Conservation (phyloP, 2,329 filamentous ascomycete genomes). For the Tetracladium maxilliforme region DNA sequence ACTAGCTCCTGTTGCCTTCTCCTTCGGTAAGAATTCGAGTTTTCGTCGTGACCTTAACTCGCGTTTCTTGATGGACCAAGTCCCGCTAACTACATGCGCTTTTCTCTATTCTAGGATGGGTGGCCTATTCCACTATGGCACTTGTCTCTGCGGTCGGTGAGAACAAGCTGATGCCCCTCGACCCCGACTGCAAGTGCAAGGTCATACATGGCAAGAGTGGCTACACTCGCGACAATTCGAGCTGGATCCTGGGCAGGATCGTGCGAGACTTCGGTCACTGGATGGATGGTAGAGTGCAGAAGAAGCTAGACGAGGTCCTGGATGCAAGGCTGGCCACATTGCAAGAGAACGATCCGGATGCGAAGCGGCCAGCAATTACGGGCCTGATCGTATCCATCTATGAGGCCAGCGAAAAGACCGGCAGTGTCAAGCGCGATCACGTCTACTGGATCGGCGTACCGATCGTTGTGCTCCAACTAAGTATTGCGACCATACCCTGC, state of each 20-base stretch:
- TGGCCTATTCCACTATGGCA: slow-evolving; percentile 9
- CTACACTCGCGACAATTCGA: slow-evolving; percentile 19
- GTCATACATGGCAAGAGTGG: slow-evolving; percentile 21
- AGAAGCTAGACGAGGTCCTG: slow-evolving; percentile 5
- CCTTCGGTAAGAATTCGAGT: slow-evolving; percentile 10
- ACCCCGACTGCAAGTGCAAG: slow-evolving; percentile 14
- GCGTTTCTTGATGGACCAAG: no score
- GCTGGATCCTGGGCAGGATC: slow-evolving; percentile 26
- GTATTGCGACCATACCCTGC: slow-evolving; percentile 6
- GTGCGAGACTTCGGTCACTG: slow-evolving; percentile 22
- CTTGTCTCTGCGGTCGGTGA: slow-evolving; percentile 12
- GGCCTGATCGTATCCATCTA: no score
- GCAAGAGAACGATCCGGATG: slow-evolving; percentile 1
- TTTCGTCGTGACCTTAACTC: no score
- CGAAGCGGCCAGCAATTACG: no score
- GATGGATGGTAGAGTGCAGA: slow-evolving; percentile 7
- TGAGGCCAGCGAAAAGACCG: no score
- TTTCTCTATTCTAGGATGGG: slow-evolving; percentile 10
- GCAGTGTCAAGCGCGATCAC: slow-evolving; percentile 8
- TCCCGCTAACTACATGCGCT: background rate
- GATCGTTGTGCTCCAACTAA: slow-evolving; percentile 6
- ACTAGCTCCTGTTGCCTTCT: slow-evolving; percentile 16
- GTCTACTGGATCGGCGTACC: slow-evolving; percentile 11
- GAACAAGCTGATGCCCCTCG: slow-evolving; percentile 12
- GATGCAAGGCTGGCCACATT: slow-evolving; percentile 3